phyloP scores from a whole-genome alignment of 176 grass and related monocot species.

The Sorghum bicolor region Sorghum_bicolor_NCBIv3 NC_012872.2:71938001-71938500 shows the following conservation, averaged over 20 bases:
- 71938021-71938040: slow-evolving; percentile 46
- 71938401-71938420: slow-evolving; percentile 38
- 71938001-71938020: slow-evolving; percentile 80
- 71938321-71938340: no score
- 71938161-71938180: slow-evolving; percentile 88
- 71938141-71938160: slow-evolving; percentile 87
- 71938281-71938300: no score
- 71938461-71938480: not conserved
- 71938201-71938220: slow-evolving; percentile 89
- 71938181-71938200: slow-evolving; percentile 90
- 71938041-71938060: slow-evolving; percentile 8
- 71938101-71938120: slow-evolving; percentile 52
- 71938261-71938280: not conserved
- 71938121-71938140: slow-evolving; percentile 65
- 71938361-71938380: slow-evolving; percentile 69
- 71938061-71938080: not conserved
- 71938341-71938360: slow-evolving; percentile 37
- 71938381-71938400: slow-evolving; percentile 56
- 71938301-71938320: no score
- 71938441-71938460: not conserved
- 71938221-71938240: slow-evolving; percentile 69
- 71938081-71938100: not conserved
- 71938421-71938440: not conserved
- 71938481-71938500: not conserved
- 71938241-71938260: not conserved